Evolutionary conservation across 805 yeast genomes (phyloP), one percentile per base, ranked within the genome.

Genomic region (Wickerhamiella dianesei): DNA sequence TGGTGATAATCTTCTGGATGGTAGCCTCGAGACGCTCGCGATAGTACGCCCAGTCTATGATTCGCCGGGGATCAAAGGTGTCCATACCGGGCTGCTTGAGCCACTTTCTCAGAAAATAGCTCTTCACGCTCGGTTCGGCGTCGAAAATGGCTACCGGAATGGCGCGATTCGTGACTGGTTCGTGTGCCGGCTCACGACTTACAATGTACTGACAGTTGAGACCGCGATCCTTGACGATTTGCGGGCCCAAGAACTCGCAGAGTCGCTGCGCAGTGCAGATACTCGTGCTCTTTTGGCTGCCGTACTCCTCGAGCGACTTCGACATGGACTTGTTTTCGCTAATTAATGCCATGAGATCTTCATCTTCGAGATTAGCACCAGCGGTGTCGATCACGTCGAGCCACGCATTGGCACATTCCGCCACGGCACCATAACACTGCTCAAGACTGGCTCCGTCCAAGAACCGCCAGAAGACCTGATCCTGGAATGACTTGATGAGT

Each of bases 241-340:
- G 95, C 52, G 81, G 87, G 13, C 98, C 98, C 54, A 92, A 71
- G 60, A 92, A 89, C 56, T 92, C 96, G 49, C 96, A 96, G 45
- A 92, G 68, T 57, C 99, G 73, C 53, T 74, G 78, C 0, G 98
- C 98, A 0, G 98, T 92, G 0, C 97, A 87, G 53, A 94, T 89
- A 0, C 97, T 85, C 0, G 97, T 86, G 0, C 96, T 85, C 59
- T 94, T 92, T 60, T 86, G 96, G 21, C 73, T 74, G 6, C 79
- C 96, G 58, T 92, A 92, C 59, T 89, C 97, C 16, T 76, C 82
- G 53, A 92, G 69, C 21, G 94, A 77, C 59, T 86, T 89, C 36
- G 95, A 82, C 97, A 92, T 89, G 60, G 85, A 79, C 69, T 92
- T 80, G 61, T 92, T 89, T 61, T 92, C 97, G 67, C 96, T 86